Conservation (phyloP, 176 grass and related monocot species). For the Oryza rufipogon region DNA sequence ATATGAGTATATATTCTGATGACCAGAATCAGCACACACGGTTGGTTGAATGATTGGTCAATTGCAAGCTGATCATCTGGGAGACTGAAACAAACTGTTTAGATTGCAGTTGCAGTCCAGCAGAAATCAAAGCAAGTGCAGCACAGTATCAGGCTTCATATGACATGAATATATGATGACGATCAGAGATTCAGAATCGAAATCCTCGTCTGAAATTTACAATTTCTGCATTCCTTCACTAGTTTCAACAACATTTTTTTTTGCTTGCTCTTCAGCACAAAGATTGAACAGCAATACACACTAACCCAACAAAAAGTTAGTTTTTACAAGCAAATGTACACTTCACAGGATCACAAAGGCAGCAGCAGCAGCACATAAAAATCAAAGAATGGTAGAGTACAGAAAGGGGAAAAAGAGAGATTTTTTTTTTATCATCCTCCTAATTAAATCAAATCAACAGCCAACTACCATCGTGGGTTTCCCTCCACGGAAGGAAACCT, state of each 20-base stretch:
- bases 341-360: constrained; percentile 1
- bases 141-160: too few species aligned
- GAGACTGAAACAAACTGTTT: neutral
- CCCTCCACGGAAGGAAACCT: neutral
- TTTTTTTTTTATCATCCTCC: neutral
- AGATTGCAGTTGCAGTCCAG: neutral
- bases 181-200: neutral
- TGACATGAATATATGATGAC: neutral
- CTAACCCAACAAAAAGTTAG: constrained; percentile 36
- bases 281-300: neutral
- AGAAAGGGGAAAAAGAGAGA: neutral
- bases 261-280: constrained; percentile 29
- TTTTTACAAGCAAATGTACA: constrained; percentile 52
- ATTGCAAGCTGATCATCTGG: neutral
- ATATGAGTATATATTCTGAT: neutral
- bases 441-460: constrained; percentile 1
- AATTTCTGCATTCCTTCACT: constrained; percentile 15
- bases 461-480: neutral
- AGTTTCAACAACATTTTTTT: neutral
- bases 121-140: constrained; percentile 11
- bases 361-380: neutral
- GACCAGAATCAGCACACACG: neutral
- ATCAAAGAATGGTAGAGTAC: constrained; percentile 54
- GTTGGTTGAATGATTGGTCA: neutral
- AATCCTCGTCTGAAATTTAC: neutral